Conservation (phyloP, 1,139 yeast species). For the Pichia sp. region DNA sequence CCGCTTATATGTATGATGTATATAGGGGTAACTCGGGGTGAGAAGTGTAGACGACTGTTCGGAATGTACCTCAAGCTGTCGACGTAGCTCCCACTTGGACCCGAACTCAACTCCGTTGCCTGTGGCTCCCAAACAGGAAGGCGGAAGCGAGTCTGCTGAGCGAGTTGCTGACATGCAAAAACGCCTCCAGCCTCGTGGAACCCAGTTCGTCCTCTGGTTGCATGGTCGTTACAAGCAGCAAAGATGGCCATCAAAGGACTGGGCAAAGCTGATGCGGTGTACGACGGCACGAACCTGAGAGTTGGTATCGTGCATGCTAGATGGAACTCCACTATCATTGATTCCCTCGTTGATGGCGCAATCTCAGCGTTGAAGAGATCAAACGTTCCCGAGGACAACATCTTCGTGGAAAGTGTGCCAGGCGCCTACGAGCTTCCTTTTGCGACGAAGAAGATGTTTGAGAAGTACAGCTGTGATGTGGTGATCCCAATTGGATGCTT, state of each 20-base stretch:
- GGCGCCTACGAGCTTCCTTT: slow-evolving; percentile 92
- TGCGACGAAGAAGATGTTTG: slow-evolving; percentile 54
- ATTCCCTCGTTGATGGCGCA: slow-evolving; percentile 76
- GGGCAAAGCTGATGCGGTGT: slow-evolving; percentile 62
- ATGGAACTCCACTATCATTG: slow-evolving; percentile 79
- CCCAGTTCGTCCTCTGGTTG: too few relatives aligned
- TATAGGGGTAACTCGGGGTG: too few relatives aligned
- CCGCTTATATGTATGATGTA: too few relatives aligned
- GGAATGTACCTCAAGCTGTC: too few relatives aligned
- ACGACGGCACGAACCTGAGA: slow-evolving; percentile 63
- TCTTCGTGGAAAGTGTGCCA: slow-evolving; percentile 77
- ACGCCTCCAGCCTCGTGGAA: too few relatives aligned
- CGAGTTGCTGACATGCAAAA: too few relatives aligned
- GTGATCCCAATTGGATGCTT: slow-evolving; percentile 90
- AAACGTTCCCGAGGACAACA: slow-evolving; percentile 72
- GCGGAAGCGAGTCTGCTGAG: too few relatives aligned
- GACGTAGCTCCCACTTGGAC: too few relatives aligned
- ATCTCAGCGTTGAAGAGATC: slow-evolving; percentile 47
- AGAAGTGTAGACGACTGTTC: too few relatives aligned
- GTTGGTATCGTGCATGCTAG: slow-evolving; percentile 91
- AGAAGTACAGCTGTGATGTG: slow-evolving; percentile 61
- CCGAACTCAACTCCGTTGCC: too few relatives aligned
- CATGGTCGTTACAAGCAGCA: too few relatives aligned
- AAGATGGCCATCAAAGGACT: slow-evolving; percentile 74
- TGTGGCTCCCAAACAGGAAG: too few relatives aligned